phyloP scores from a whole-genome alignment of 306 rosid species.

The Dryas alaskensis region DNA sequence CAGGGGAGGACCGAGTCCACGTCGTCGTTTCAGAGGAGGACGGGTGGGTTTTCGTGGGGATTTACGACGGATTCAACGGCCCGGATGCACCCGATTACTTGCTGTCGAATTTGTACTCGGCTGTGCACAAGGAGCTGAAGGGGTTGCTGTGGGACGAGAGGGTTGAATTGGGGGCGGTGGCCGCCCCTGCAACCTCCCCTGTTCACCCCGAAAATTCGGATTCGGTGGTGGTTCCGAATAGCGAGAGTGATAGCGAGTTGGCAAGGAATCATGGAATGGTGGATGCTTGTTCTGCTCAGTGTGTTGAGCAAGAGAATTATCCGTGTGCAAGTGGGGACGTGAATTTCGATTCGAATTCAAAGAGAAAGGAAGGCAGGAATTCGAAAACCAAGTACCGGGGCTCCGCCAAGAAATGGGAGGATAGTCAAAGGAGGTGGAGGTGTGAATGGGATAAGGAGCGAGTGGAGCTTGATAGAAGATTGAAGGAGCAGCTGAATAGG shows the following conservation, averaged over 20 bases:
- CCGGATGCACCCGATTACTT: constrained; percentile 97
- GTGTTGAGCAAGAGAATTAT: constrained; percentile 56
- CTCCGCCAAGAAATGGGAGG: constrained; percentile 71
- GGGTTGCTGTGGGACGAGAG: constrained; percentile 89
- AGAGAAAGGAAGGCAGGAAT: constrained; percentile 35
- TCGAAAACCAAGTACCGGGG: constrained; percentile 48
- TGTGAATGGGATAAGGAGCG: constrained; percentile 92
- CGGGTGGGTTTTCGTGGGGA: constrained; percentile 98
- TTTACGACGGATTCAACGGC: constrained; percentile 94
- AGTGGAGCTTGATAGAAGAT: constrained; percentile 74
- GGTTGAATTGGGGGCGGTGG: constrained; percentile 19
- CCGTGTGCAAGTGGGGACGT: constrained; percentile 52
- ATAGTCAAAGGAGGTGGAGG: constrained; percentile 87
- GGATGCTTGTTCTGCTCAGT: constrained; percentile 53
- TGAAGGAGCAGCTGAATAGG: constrained; percentile 67
- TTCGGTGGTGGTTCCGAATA: constrained; percentile 29
- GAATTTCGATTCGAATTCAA: constrained; percentile 33
- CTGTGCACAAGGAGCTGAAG: constrained; percentile 78
- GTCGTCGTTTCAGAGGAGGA: constrained; percentile 96
- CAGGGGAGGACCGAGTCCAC: constrained; percentile 96
- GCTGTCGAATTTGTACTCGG: constrained; percentile 62
- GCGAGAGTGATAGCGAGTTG: constrained; percentile 22
- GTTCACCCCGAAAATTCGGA: constrained; percentile 27
- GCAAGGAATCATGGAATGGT: constrained; percentile 28
- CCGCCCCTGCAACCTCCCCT: constrained; percentile 35